These are phyloP conservation scores for Sphagnum contortum DNA, from an alignment of 225 moss, liverwort and hornwort genomes.

Conservation along the genomic window DNA sequence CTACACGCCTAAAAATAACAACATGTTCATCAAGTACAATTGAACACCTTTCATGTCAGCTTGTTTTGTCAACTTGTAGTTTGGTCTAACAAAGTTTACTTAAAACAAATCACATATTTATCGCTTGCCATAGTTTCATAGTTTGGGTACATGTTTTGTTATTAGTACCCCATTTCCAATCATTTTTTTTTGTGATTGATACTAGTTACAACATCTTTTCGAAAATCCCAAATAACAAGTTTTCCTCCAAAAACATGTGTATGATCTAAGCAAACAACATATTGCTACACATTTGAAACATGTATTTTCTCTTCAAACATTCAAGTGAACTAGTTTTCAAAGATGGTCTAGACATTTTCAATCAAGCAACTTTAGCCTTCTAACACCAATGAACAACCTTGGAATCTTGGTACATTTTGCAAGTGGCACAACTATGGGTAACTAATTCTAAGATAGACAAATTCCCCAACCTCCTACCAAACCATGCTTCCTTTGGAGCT, in stretches of 20 bases:
- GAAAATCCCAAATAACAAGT: not conserved
- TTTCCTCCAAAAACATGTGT: not conserved
- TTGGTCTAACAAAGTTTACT: not conserved
- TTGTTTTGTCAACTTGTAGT: not conserved
- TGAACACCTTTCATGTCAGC: not conserved
- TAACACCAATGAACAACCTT: not conserved
- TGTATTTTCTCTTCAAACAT: not conserved
- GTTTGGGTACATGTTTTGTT: not conserved
- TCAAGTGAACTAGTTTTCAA: not conserved
- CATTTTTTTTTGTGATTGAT: not conserved
- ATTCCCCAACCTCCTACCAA: not conserved
- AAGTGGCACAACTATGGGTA: not conserved
- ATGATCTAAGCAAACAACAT: not conserved
- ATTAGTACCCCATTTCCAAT: not conserved
- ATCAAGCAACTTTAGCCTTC: not conserved
- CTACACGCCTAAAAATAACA: not conserved
- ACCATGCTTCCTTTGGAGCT: not conserved
- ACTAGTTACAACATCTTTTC: not conserved
- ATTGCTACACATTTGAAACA: not conserved
- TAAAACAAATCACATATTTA: not conserved
- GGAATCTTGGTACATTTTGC: too few relatives aligned
- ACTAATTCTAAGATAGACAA: not conserved
- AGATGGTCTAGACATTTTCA: not conserved
- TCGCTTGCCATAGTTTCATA: not conserved
- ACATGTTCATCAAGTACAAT: not conserved